Evolutionary conservation across 306 rosid genomes (phyloP).

Genomic region (Castanea sativa): DNA sequence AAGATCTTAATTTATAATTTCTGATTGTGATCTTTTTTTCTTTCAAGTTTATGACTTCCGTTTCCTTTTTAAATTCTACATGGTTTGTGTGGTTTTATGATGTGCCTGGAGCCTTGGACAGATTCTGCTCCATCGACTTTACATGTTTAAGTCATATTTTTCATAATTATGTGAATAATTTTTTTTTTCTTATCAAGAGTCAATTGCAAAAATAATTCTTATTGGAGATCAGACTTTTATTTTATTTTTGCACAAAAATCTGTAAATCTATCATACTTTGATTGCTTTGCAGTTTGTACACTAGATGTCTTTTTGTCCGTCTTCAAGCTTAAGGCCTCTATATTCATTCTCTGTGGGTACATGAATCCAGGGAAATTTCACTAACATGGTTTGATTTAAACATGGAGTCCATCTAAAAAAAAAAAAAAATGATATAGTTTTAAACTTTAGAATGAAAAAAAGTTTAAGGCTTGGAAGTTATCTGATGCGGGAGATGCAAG

Average conservation of each 20-base stretch:
- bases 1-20: conserved; percentile 1
- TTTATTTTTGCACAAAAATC: background rate
- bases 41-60: background rate
- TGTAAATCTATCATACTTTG: background rate
- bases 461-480: no score
- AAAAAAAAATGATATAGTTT: no score
- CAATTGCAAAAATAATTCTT: background rate
- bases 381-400: background rate
- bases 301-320: background rate
- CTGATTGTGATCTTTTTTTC: background rate
- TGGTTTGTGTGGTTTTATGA: background rate
- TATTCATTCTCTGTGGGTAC: background rate
- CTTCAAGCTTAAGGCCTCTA: background rate
- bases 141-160: background rate
- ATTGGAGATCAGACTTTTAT: background rate
- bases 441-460: no score
- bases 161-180: background rate
- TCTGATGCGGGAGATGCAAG: no score
- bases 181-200: background rate
- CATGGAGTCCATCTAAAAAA: no score
- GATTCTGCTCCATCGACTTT: background rate
- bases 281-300: background rate
- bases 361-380: background rate
- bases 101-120: background rate
- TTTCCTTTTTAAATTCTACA: background rate